These are phyloP conservation scores for Gonium pectorale DNA, from an alignment of 139 green algal genomes.

Conservation along the genomic window DNA sequence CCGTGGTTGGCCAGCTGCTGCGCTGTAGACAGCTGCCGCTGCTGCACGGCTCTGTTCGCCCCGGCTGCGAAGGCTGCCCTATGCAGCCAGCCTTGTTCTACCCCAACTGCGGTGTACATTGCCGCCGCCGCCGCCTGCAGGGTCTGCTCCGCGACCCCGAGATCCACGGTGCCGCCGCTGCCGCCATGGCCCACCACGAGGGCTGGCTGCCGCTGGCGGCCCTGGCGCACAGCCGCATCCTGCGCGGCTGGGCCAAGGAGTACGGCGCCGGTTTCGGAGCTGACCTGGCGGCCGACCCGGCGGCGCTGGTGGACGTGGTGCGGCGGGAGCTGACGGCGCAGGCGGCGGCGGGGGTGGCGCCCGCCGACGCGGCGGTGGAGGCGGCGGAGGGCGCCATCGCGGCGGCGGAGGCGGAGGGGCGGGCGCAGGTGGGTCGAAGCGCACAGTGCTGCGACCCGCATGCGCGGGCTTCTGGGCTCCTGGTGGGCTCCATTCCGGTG, in stretches of 20 bases:
- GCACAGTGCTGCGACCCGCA: too few species aligned
- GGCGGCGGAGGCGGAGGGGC: background rate
- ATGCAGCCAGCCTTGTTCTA: too few species aligned
- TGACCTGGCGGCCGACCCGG: background rate
- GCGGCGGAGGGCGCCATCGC: conserved; percentile 6
- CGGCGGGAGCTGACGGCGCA: conserved; percentile 39
- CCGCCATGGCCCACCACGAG: background rate
- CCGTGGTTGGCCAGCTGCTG: too few species aligned
- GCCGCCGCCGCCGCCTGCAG: too few species aligned
- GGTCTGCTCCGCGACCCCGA: conserved; percentile 33
- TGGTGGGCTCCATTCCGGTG: too few species aligned
- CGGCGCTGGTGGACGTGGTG: conserved; percentile 13
- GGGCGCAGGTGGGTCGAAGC: background rate
- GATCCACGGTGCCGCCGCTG: conserved; percentile 1
- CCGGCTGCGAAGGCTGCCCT: too few species aligned
- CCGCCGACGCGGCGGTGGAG: background rate
- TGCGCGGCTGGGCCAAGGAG: conserved; percentile 39
- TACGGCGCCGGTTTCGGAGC: conserved; percentile 1
- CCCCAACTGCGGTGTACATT: too few species aligned
- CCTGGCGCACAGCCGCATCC: conserved; percentile 27
- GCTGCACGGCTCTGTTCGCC: too few species aligned
- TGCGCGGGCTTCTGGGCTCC: too few species aligned
- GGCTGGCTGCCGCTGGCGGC: conserved; percentile 32
- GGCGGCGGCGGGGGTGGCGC: background rate
- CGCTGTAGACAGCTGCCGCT: too few species aligned